phyloP scores from a whole-genome alignment of 495 filamentous ascomycete species.

The Penicillium desertorum region DNA sequence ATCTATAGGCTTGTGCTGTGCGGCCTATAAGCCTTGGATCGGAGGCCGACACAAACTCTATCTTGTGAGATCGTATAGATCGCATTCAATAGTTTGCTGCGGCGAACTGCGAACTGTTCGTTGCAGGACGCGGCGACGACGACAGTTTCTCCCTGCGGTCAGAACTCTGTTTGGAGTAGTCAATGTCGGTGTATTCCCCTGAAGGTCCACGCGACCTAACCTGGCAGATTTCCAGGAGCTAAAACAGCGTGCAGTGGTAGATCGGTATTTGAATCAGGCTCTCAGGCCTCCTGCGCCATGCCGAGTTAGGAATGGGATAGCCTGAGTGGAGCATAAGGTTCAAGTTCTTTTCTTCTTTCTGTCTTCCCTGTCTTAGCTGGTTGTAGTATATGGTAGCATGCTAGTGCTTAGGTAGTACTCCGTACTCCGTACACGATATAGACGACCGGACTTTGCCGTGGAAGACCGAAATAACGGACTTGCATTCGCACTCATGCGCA shows the following conservation, averaged over 20 bases:
- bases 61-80: slow-evolving; percentile 8
- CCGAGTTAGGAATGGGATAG: slow-evolving; percentile 3
- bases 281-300: slow-evolving; percentile 20
- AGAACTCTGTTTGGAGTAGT: not conserved
- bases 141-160: not conserved
- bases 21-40: slow-evolving; percentile 19
- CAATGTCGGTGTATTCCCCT: slow-evolving; percentile 1
- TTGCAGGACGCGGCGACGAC: not conserved
- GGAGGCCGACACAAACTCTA: slow-evolving; percentile 19
- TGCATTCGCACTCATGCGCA: not conserved
- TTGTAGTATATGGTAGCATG: slow-evolving; percentile 5
- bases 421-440: not conserved
- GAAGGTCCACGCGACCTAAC: not conserved
- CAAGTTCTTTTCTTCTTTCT: slow-evolving; percentile 17
- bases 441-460: slow-evolving; percentile 8
- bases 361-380: slow-evolving; percentile 12
- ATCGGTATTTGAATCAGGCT: slow-evolving; percentile 25
- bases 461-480: not conserved
- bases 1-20: slow-evolving; percentile 10
- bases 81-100: not conserved
- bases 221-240: slow-evolving; percentile 18
- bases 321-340: slow-evolving; percentile 16
- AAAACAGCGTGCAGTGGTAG: slow-evolving; percentile 4
- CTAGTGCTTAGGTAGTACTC: not conserved
- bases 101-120: not conserved